Evolutionary conservation across 805 yeast species (phyloP).

Genomic region (Starmerella roubikii): DNA sequence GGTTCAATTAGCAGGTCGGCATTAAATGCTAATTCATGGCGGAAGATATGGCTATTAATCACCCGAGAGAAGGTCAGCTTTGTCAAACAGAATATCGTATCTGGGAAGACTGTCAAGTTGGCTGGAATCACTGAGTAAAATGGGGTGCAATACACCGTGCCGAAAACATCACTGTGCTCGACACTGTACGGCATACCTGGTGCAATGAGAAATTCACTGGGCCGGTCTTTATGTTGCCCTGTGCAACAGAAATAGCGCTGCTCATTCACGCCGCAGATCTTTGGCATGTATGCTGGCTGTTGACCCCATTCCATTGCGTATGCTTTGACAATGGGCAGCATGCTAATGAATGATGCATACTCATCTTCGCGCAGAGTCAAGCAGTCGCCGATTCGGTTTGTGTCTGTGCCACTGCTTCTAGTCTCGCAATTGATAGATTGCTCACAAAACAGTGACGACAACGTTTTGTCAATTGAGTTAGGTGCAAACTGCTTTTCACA

Average conservation of each 20-base stretch:
- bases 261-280: background rate
- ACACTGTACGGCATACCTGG: slow-evolving; percentile 13
- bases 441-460: too few relatives aligned
- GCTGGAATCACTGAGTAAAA: slow-evolving; percentile 11
- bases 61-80: slow-evolving; percentile 84
- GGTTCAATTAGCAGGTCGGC: slow-evolving; percentile 54
- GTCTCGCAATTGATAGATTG: too few relatives aligned
- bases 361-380: background rate
- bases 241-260: background rate
- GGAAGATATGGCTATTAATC: slow-evolving; percentile 75
- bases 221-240: background rate
- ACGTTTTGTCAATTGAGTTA: too few relatives aligned
- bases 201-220: slow-evolving; percentile 10
- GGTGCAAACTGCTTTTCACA: too few relatives aligned
- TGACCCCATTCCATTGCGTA: background rate
- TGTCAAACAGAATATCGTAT: slow-evolving; percentile 61
- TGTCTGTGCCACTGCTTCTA: too few relatives aligned
- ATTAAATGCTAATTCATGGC: slow-evolving; percentile 88
- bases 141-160: slow-evolving; percentile 11
- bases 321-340: background rate
- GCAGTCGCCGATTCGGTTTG: too few relatives aligned
- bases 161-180: background rate
- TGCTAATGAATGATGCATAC: background rate
- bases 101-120: slow-evolving; percentile 33
- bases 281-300: background rate